A percentile compares a stretch with the other conserved stretches of the same genome.
phyloP scores from a whole-genome alignment of 345 rosid genomes.

The Rhizophora mangle region DNA sequence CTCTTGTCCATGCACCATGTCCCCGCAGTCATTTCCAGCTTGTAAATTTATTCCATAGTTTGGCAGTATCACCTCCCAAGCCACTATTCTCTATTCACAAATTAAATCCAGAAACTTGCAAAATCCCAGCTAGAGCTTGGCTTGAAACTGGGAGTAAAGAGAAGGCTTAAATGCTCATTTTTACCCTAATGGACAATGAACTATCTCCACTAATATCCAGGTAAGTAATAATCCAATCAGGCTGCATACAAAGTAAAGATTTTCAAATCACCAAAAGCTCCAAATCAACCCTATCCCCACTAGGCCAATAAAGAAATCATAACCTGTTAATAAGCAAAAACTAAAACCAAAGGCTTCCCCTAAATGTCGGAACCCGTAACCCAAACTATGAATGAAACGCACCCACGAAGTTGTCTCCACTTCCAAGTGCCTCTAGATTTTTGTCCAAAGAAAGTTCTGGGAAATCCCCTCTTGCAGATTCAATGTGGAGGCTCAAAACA shows the following conservation, averaged over 20 bases:
- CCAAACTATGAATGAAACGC: slow-evolving; percentile 13
- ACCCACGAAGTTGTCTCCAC: slow-evolving; percentile 7
- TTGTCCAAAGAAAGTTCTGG: neutral
- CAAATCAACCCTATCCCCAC: slow-evolving; percentile 7
- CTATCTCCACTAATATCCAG: slow-evolving; percentile 17
- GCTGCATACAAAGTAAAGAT: neutral
- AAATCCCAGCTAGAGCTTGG: neutral
- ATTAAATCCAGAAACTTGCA: neutral
- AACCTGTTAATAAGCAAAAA: slow-evolving; percentile 33
- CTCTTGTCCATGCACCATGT: slow-evolving; percentile 65
- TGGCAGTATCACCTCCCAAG: slow-evolving; percentile 25
- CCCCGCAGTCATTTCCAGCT: slow-evolving; percentile 46
- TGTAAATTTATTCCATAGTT: slow-evolving; percentile 32
- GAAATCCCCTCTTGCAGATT: slow-evolving; percentile 24
- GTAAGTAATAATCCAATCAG: slow-evolving; percentile 10
- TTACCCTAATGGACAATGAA: slow-evolving; percentile 10
- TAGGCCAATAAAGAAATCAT: slow-evolving; percentile 16
- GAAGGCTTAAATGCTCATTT: slow-evolving; percentile 12
- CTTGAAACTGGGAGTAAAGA: slow-evolving; percentile 2
- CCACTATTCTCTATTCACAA: slow-evolving; percentile 15
- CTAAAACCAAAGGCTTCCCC: slow-evolving; percentile 22
- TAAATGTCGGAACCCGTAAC: slow-evolving; percentile 19
- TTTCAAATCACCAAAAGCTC: slow-evolving; percentile 17
- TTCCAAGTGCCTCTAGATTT: neutral
- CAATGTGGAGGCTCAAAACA: slow-evolving; percentile 19